A percentile compares a stretch with the other conserved stretches of the same genome.
Conservation (phyloP, 371 early-diverging fungal species). For the Blakeslea trispora region DNA sequence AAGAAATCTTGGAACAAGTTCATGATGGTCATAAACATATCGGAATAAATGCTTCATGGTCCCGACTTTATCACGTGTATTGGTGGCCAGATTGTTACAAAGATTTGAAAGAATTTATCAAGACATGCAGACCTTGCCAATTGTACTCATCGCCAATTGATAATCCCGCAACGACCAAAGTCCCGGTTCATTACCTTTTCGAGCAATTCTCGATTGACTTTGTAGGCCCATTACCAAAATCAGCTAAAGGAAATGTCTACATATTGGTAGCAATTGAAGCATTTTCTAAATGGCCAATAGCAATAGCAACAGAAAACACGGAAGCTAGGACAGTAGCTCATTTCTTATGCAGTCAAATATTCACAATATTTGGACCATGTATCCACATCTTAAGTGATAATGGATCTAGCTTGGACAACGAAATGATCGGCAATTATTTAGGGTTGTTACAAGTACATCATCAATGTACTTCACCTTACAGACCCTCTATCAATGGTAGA, state of each 20-base stretch:
- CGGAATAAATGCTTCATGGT: slow-evolving; percentile 5
- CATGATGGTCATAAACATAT: slow-evolving; percentile 16
- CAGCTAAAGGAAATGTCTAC: background rate
- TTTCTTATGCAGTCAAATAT: slow-evolving; percentile 23
- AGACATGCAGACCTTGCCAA: too few relatives aligned
- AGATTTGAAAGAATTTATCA: slow-evolving; percentile 6
- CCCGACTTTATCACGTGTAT: slow-evolving; percentile 1
- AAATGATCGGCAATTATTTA: background rate
- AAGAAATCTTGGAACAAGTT: background rate
- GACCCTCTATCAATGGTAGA: slow-evolving; percentile 5
- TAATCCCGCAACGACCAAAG: too few relatives aligned
- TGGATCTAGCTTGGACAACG: background rate
- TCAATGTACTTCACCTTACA: slow-evolving; percentile 7
- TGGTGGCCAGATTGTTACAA: slow-evolving; percentile 12
- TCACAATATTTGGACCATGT: slow-evolving; percentile 8
- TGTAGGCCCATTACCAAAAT: slow-evolving; percentile 8
- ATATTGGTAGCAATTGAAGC: slow-evolving; percentile 10
- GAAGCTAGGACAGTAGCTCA: slow-evolving; percentile 9
- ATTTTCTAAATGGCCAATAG: slow-evolving; percentile 3
- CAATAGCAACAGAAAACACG: too few relatives aligned
- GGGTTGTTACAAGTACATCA: background rate
- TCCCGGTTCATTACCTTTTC: slow-evolving; percentile 1
- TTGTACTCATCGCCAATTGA: too few relatives aligned
- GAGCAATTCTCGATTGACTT: slow-evolving; percentile 7
- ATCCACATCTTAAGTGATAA: slow-evolving; percentile 8